These are phyloP conservation scores for Pinus taeda DNA, from an alignment of 75 land plant species.

Conservation along the genomic window DNA sequence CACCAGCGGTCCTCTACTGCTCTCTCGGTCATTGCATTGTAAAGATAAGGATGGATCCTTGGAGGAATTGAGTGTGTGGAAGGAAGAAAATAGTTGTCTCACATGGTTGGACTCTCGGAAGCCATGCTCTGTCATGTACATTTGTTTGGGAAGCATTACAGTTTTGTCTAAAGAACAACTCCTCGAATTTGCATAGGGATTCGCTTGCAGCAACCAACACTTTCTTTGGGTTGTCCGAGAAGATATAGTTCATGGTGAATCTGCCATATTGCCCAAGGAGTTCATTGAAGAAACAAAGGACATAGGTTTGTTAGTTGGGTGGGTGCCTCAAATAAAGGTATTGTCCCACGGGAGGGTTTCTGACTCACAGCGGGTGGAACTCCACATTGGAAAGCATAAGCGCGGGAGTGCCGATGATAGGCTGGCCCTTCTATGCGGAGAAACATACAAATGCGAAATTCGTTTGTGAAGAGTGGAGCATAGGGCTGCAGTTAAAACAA, in stretches of 20 bases:
- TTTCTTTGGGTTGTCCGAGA: conserved; percentile 44
- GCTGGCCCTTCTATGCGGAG: conserved; percentile 64
- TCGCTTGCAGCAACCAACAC: background rate
- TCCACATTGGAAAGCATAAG: conserved; percentile 51
- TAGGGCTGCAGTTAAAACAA: conserved; percentile 24
- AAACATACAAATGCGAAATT: conserved; percentile 17
- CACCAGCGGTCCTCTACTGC: conserved; percentile 16
- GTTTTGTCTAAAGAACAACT: conserved; percentile 12
- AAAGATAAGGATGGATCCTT: conserved; percentile 6
- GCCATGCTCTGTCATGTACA: conserved; percentile 32
- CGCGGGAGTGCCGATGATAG: conserved; percentile 53
- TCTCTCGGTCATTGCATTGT: background rate
- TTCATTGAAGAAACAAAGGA: conserved; percentile 19
- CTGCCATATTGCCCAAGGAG: conserved; percentile 13
- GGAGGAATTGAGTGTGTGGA: background rate
- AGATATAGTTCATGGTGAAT: conserved; percentile 10
- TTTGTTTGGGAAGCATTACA: conserved; percentile 31
- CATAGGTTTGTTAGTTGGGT: conserved; percentile 39
- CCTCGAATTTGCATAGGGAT: conserved; percentile 2
- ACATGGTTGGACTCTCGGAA: conserved; percentile 34
- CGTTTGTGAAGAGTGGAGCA: conserved; percentile 31
- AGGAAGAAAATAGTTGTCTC: conserved; percentile 12
- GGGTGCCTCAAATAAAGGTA: conserved; percentile 74
- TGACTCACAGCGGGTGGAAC: conserved; percentile 89
- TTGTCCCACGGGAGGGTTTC: conserved; percentile 61